phyloP scores from a whole-genome alignment of 345 rosid genomes.

The Acer campestre region DNA sequence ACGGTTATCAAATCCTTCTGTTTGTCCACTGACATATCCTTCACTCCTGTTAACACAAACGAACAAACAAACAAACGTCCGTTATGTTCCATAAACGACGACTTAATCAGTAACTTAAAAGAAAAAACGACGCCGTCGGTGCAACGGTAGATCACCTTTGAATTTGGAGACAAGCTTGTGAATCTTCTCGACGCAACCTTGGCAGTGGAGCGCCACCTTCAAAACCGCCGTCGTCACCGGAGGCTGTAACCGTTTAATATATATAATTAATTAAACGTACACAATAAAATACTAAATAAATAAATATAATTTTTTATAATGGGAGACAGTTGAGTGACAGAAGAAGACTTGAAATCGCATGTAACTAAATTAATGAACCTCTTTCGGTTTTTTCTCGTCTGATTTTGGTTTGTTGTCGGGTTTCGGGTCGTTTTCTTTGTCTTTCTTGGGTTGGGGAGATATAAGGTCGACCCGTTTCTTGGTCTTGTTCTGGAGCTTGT shows the following conservation, averaged over 20 bases:
- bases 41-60: slow-evolving; percentile 49
- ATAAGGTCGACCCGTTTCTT: slow-evolving; percentile 71
- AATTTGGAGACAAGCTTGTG: slow-evolving; percentile 44
- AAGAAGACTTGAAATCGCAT: neutral
- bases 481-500: slow-evolving; percentile 45
- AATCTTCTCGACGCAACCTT: slow-evolving; percentile 79
- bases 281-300: neutral
- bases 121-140: too few species aligned
- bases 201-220: slow-evolving; percentile 64
- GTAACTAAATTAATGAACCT: slow-evolving; percentile 27
- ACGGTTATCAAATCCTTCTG: slow-evolving; percentile 67
- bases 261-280: neutral
- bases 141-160: slow-evolving; percentile 46
- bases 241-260: slow-evolving; percentile 33
- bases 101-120: too few species aligned
- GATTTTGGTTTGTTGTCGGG: slow-evolving; percentile 18
- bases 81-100: too few species aligned
- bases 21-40: slow-evolving; percentile 42
- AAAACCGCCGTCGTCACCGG: slow-evolving; percentile 65
- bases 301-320: neutral
- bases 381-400: slow-evolving; percentile 56
- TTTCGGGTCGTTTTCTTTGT: slow-evolving; percentile 20
- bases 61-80: too few species aligned
- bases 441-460: slow-evolving; percentile 81
- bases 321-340: neutral